Evolutionary conservation across 2,329 filamentous ascomycete genomes (phyloP), one percentile per base, ranked within the genome.

Genomic region (Colletotrichum navitas): DNA sequence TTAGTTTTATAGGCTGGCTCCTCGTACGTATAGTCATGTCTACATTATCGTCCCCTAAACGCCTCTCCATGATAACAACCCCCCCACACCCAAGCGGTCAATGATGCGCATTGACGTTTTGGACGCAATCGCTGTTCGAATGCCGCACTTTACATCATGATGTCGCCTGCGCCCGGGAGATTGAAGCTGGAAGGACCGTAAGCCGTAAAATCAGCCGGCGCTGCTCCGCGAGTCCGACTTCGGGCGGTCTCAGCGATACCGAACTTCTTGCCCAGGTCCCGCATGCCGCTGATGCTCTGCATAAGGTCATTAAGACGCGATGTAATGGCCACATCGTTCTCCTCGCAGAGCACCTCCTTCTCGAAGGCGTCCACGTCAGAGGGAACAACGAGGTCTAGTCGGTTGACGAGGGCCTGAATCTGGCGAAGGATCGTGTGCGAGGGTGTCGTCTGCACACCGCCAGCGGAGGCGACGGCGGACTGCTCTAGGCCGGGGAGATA

Each of bases 291-390:
- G 26, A 95, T 86, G 72, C 90, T 93, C 73, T 92, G 88, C 74
- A 95, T 91, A 39, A 98, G 87, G 29, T 89, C 87, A 55, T 93
- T 92, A 11, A 98, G 87, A 2, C 98, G 84, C 5, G 89, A 89
- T 61, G 97, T 88, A 2, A 98, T 87, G 66, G 91, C 87, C 36
- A 97, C 94, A 76, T 98, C 94, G 77, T 97, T 96, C 72, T 91
- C 87, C 82, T 97, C 93, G 64, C 92, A 90, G 47, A 92, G 85
- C 47, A 93, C 88, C 80, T 97, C 92, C 43, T 88, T 85, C 36
- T 90, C 85, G 78, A 95, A 93, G 0, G 89, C 86, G 54, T 86
- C 85, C 34, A 86, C 83, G 76, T 93, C 87, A 2, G 91, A 86
- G 3, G 95, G 94, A 5, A 92, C 90, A 65, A 98, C 88, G 24